phyloP scores from a whole-genome alignment of 768 basidiomycete genomes.

The Termitomyces titanicus region DNA sequence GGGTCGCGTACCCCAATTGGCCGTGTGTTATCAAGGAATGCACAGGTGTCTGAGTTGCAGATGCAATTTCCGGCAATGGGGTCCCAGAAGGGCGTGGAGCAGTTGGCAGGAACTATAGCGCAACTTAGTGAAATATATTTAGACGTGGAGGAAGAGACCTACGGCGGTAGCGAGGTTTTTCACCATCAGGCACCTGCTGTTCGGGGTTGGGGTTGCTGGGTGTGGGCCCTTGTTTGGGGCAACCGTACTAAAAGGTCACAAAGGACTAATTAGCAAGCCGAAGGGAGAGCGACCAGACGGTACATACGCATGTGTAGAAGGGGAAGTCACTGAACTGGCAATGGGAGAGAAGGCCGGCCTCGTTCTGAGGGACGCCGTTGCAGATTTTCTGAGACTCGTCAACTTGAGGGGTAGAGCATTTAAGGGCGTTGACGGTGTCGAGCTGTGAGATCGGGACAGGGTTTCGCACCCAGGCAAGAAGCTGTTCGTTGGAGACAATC shows the following conservation, averaged over 20 bases:
- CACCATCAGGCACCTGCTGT: conserved; percentile 45
- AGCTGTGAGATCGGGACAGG: conserved; percentile 65
- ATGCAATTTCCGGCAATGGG: conserved; percentile 63
- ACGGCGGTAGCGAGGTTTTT: conserved; percentile 53
- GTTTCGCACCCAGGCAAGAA: conserved; percentile 71
- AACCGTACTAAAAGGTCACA: conserved; percentile 59
- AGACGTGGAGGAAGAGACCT: neutral
- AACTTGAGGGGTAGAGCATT: conserved; percentile 63
- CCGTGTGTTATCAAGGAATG: conserved; percentile 59
- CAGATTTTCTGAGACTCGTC: conserved; percentile 55
- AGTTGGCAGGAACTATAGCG: conserved; percentile 59
- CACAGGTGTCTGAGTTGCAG: conserved; percentile 53
- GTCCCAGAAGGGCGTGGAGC: conserved; percentile 81
- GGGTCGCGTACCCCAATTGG: conserved; percentile 55
- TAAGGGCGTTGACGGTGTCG: conserved; percentile 46
- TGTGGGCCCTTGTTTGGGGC: conserved; percentile 52
- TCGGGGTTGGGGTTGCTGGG: conserved; percentile 63
- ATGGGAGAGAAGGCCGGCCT: conserved; percentile 54
- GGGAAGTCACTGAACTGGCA: conserved; percentile 75
- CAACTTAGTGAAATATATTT: neutral
- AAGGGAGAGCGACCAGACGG: neutral
- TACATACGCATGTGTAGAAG: conserved; percentile 72
- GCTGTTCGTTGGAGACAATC: conserved; percentile 70
- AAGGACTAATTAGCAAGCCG: neutral
- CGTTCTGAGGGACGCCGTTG: conserved; percentile 71